phyloP scores from a whole-genome alignment of 768 basidiomycete genomes.

The Crepidotus variabilis region DNA sequence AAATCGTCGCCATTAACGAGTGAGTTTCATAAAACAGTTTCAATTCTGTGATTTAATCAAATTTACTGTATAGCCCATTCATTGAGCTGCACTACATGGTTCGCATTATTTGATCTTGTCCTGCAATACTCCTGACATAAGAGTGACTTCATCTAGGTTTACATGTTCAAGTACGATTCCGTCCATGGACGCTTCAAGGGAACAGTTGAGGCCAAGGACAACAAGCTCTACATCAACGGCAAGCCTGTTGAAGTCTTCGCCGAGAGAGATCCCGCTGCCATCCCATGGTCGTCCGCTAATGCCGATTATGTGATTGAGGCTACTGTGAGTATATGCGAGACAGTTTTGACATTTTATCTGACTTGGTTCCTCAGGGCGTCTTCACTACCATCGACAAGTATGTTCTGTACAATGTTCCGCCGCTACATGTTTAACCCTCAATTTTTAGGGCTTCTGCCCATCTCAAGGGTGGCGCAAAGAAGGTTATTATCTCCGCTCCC shows the following conservation, averaged over 20 bases:
- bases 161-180: constrained; percentile 98
- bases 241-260: constrained; percentile 73
- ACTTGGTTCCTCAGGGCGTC: constrained; percentile 62
- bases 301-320: constrained; percentile 97
- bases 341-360: background rate
- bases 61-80: constrained; percentile 68
- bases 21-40: constrained; percentile 30
- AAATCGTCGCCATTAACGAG: constrained; percentile 91
- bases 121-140: background rate
- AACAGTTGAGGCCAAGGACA: constrained; percentile 73
- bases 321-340: constrained; percentile 51
- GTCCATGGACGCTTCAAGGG: constrained; percentile 94
- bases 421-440: no score
- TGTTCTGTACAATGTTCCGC: constrained; percentile 6
- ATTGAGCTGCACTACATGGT: constrained; percentile 98
- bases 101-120: constrained; percentile 13
- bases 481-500: constrained; percentile 98
- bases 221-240: constrained; percentile 85
- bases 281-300: constrained; percentile 76
- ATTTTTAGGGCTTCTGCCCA: constrained; percentile 72
- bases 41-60: background rate
- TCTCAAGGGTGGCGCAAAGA: constrained; percentile 98
- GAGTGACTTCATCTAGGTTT: constrained; percentile 52
- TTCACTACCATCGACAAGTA: constrained; percentile 95
- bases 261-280: constrained; percentile 84